Evolutionary conservation across 148 eudicot genomes (phyloP), one percentile per base, ranked within the genome.

Genomic region (Tetragonia tetragonoides): DNA sequence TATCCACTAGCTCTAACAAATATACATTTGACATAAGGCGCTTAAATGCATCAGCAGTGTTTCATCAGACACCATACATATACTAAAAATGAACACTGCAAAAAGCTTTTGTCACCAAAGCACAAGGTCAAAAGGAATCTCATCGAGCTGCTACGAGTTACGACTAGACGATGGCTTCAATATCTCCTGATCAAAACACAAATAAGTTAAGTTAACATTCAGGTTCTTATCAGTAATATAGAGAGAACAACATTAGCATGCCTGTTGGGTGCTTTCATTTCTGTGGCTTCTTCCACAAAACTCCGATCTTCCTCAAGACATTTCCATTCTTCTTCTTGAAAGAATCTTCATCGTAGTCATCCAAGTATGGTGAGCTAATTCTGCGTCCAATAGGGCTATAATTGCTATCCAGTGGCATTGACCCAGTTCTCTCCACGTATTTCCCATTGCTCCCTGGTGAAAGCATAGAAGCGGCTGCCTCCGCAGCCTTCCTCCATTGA

Each of bases 401-500:
- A 68, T 77, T 70, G 68, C 82, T 86, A 56, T 88, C 94, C 79
- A 90, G 60, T 3, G 85, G 81, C 76, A 82, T n/a, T 28, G 97
- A 92, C 21, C 92, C 97, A 8, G 90, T 91, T 59, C 93, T 82
- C 75, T 92, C 97, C 38, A 90, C 80, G n/a, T 85, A 78, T 54
- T 86, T 87, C 53, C 93, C 94, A 7, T 91, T 85, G 47, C 84
- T 84, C 20, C 88, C 91, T 0, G 86, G 78, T 7, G 92, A 86
- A n/a, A 95, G 86, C 87, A 95, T 92, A 9, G 97, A 70, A 12
- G 97, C 93, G 73, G 99, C 99, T 40, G 92, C 97, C 79, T 95
- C 99, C 38, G 99, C 99, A 16, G 99, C 99, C 70, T 95, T 95
- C 77, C 99, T 85, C 97, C 97, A 95, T 72, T 95, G 99, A 68